phyloP scores from a whole-genome alignment of 495 filamentous ascomycete species.

The Tetracladium setigerum region DNA sequence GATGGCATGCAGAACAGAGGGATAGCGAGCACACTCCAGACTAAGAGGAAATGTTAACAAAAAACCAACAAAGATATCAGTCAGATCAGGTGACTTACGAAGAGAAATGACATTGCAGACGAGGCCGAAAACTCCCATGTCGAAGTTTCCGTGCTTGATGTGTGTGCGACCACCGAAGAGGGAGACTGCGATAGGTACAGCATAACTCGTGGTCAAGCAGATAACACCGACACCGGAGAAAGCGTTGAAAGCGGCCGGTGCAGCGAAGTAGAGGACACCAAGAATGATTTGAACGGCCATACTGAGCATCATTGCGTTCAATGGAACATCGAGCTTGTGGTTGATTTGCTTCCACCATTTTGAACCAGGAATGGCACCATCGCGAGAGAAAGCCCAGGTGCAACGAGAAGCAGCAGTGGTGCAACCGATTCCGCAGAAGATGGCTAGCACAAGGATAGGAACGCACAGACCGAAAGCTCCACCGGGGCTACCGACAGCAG shows the following conservation, averaged over 20 bases:
- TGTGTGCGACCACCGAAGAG: constrained; percentile 42
- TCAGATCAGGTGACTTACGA: constrained; percentile 29
- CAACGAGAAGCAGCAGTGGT: constrained; percentile 51
- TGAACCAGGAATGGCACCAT: constrained; percentile 49
- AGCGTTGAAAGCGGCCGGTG: constrained; percentile 44
- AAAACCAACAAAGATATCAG: background rate
- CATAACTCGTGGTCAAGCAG: constrained; percentile 49
- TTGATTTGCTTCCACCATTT: constrained; percentile 41
- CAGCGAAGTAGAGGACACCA: constrained; percentile 47
- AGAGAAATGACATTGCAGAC: constrained; percentile 48
- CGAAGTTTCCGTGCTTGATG: constrained; percentile 47
- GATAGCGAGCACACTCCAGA: constrained; percentile 54
- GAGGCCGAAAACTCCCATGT: constrained; percentile 46
- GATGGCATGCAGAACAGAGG: constrained; percentile 51
- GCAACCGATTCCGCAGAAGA: constrained; percentile 57
- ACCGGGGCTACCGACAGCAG: constrained; percentile 34
- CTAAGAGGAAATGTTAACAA: constrained; percentile 23
- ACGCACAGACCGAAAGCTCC: constrained; percentile 39
- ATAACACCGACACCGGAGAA: constrained; percentile 60
- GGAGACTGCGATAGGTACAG: constrained; percentile 47
- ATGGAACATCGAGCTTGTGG: constrained; percentile 36
- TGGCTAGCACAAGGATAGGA: constrained; percentile 34
- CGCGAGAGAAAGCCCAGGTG: constrained; percentile 55
- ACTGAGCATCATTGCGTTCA: constrained; percentile 45
- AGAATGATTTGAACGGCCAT: constrained; percentile 36